Evolutionary conservation across 139 green algal genomes (phyloP).

Genomic region (Chlamydomonas applanata): DNA sequence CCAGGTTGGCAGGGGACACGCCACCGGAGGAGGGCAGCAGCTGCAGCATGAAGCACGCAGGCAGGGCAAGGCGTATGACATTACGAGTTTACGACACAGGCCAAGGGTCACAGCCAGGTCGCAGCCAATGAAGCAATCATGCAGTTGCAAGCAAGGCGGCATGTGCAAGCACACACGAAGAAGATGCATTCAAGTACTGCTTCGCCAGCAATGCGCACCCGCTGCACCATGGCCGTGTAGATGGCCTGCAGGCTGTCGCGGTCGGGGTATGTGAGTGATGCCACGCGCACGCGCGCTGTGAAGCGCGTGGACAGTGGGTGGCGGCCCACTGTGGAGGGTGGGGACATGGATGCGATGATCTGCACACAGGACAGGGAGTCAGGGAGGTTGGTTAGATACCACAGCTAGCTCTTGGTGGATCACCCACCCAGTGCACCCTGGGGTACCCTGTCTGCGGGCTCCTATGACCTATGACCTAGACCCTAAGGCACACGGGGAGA

Average conservation of each 20-base stretch:
- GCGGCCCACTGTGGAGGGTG: slow-evolving; percentile 55
- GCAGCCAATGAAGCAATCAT: too few species aligned
- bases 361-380: slow-evolving; percentile 37
- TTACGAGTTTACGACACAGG: too few species aligned
- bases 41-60: too few species aligned
- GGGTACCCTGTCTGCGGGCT: too few species aligned
- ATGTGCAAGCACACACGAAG: too few species aligned
- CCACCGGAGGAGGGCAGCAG: background rate
- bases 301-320: slow-evolving; percentile 63
- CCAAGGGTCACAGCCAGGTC: background rate
- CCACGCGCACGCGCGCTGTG: slow-evolving; percentile 55
- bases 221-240: slow-evolving; percentile 40
- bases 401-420: background rate
- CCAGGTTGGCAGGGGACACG: slow-evolving; percentile 35
- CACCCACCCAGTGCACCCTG: too few species aligned
- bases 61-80: too few species aligned
- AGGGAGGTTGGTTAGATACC: background rate
- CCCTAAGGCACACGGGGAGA: background rate
- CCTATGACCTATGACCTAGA: background rate
- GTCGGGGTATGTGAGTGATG: slow-evolving; percentile 48
- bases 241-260: slow-evolving; percentile 49
- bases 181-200: too few species aligned
- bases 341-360: slow-evolving; percentile 71
- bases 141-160: too few species aligned
- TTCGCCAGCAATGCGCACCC: too few species aligned